phyloP scores from a whole-genome alignment of 164 flowering plant genomes.

The Macadamia tetraphylla region DNA sequence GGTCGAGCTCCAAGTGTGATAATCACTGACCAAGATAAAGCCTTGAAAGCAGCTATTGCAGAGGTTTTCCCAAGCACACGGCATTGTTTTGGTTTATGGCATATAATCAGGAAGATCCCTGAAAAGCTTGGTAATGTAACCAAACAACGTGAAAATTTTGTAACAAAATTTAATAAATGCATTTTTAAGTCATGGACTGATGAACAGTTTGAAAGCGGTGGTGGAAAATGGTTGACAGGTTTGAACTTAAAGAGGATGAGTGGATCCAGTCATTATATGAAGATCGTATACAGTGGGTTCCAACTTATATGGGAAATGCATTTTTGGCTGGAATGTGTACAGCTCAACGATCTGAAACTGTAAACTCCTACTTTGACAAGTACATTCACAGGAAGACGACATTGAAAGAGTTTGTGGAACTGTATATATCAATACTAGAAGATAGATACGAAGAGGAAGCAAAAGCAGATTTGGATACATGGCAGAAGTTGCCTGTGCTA shows the following conservation, averaged over 20 bases:
- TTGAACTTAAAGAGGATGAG: slow-evolving; percentile 47
- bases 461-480: slow-evolving; percentile 73
- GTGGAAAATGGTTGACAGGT: slow-evolving; percentile 57
- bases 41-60: slow-evolving; percentile 33
- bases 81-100: slow-evolving; percentile 46
- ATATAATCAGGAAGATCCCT: slow-evolving; percentile 35
- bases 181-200: slow-evolving; percentile 50
- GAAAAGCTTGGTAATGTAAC: slow-evolving; percentile 42
- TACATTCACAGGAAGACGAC: slow-evolving; percentile 62
- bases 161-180: slow-evolving; percentile 46
- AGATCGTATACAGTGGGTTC: slow-evolving; percentile 53
- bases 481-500: slow-evolving; percentile 66
- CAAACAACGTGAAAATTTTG: slow-evolving; percentile 36
- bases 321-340: slow-evolving; percentile 74
- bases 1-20: slow-evolving; percentile 46
- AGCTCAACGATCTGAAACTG: slow-evolving; percentile 57
- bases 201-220: slow-evolving; percentile 53
- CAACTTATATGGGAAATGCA: slow-evolving; percentile 41
- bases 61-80: slow-evolving; percentile 45
- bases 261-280: slow-evolving; percentile 46
- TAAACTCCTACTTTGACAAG: slow-evolving; percentile 63
- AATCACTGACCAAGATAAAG: slow-evolving; percentile 44
- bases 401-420: slow-evolving; percentile 62
- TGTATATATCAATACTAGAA: slow-evolving; percentile 53
- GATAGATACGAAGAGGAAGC: slow-evolving; percentile 73